These are phyloP conservation scores for Fusarium concolor DNA, from an alignment of 2,329 filamentous ascomycete genomes.

Conservation along the genomic window DNA sequence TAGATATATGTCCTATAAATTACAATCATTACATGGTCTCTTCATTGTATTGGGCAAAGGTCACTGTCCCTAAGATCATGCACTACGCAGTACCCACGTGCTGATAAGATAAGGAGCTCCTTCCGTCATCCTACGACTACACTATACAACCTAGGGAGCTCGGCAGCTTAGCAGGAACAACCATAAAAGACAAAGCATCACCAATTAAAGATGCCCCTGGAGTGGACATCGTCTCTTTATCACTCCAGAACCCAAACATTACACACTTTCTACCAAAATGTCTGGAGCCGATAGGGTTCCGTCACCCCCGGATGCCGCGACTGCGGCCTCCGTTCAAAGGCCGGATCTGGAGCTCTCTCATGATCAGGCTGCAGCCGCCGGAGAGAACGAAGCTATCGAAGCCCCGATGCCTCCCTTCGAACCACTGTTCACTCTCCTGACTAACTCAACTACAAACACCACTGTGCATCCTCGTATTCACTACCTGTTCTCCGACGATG, in stretches of 20 bases:
- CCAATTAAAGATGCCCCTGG: slow-evolving; percentile 38
- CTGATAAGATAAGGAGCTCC: slow-evolving; percentile 49
- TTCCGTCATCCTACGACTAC: slow-evolving; percentile 40
- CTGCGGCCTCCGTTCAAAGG: slow-evolving; percentile 24
- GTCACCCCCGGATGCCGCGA: slow-evolving; percentile 35
- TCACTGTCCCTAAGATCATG: background rate
- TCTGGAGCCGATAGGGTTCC: slow-evolving; percentile 42
- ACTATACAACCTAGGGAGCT: slow-evolving; percentile 7
- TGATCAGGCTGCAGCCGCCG: slow-evolving; percentile 17
- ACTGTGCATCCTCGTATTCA: slow-evolving; percentile 88
- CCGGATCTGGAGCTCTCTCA: slow-evolving; percentile 29
- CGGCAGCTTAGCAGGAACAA: slow-evolving; percentile 13
- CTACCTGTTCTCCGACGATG: slow-evolving; percentile 95
- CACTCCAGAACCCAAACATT: slow-evolving; percentile 15
- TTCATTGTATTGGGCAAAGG: background rate
- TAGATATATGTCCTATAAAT: background rate
- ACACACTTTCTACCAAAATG: slow-evolving; percentile 32
- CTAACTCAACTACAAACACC: slow-evolving; percentile 77
- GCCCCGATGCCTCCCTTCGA: slow-evolving; percentile 65
- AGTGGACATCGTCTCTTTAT: slow-evolving; percentile 29
- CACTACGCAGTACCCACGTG: slow-evolving; percentile 41
- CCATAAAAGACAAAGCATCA: slow-evolving; percentile 8
- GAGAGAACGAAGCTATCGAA: slow-evolving; percentile 27
- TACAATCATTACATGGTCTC: background rate
- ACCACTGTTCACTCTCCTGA: slow-evolving; percentile 87